Evolutionary conservation across 2,329 filamentous ascomycete species (phyloP), one percentile per base, ranked within the genome.

Genomic region (Raffaelea albimanens): DNA sequence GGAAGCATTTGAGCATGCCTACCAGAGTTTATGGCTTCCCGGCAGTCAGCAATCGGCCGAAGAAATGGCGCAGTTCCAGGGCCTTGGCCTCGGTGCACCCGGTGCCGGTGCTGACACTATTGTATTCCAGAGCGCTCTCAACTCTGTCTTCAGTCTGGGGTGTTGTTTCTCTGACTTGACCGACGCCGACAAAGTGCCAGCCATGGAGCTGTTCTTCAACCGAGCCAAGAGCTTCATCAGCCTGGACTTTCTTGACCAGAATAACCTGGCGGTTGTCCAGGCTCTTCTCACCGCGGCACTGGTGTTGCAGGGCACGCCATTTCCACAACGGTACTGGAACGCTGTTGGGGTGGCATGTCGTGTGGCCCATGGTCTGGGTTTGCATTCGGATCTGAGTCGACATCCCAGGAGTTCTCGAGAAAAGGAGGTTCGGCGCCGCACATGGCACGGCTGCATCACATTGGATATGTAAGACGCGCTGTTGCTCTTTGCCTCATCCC

Each of bases 311-410:
- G 63, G 65, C 40, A 68, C 68, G 1, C 61, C 63, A 0, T 67
- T 66, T 45, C 62, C 66, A 0, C 62, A 59, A 20, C 58, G 64
- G 9, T 70, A 67, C 50, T 71, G 68, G 67, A 67, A 68, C 42
- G 56, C 63, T 1, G 61, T 69, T 4, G 68, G 68, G 1, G 44
- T 70, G 5, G 68, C 69, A 0, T 67, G 62, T 44, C 58, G 67
- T 3, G 56, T 69, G 10, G 68, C 65, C 1, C 63, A 66, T 40
- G 66, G 67, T 1, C 54, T 71, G 3, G 67, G 68, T 0, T 51
- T 72, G 31, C 67, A 71, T 46, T 59, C 60, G 8, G 57, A 56
- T 21, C 53, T 21, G 45, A 46, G 44, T 22, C 41, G 44, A 11
- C 41, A 40, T 16, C 36, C 31, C 10, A 40, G 48, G 9, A 43